Conservation (phyloP, 2,329 filamentous ascomycete species). For the Paecilomyces variotii region DNA sequence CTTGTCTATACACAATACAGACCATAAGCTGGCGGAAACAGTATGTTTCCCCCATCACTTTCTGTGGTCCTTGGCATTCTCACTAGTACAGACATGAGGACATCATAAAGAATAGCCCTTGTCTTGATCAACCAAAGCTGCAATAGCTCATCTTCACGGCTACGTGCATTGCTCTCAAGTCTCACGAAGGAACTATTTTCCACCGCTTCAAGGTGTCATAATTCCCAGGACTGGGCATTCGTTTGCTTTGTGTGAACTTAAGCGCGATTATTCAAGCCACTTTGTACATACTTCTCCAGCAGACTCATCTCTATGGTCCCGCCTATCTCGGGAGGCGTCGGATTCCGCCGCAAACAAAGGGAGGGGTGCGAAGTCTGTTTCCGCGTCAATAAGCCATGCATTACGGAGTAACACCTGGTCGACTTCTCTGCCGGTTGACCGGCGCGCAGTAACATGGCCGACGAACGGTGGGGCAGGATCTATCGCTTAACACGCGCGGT, state of each 20-base stretch:
- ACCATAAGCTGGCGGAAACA: background rate
- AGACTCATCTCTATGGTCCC: background rate
- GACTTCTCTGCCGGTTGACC: background rate
- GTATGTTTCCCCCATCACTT: background rate
- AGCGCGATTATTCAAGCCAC: background rate
- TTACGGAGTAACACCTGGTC: background rate
- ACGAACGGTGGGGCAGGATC: background rate
- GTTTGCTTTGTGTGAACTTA: background rate
- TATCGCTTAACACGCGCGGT: background rate
- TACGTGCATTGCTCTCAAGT: background rate
- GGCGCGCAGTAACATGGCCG: background rate
- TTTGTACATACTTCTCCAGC: background rate
- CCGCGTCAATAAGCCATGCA: background rate
- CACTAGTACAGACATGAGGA: background rate
- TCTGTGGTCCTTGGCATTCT: background rate
- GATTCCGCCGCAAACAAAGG: background rate
- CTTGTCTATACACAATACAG: background rate
- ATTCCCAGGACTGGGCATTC: background rate
- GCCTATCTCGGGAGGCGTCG: background rate
- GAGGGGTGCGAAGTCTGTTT: background rate
- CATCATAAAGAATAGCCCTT: background rate
- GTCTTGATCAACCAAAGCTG: background rate
- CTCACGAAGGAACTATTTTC: background rate
- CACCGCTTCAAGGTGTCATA: background rate
- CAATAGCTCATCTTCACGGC: background rate